Evolutionary conservation across 2,329 filamentous ascomycete species (phyloP).

Genomic region (Aspergillus hiratsukae): DNA sequence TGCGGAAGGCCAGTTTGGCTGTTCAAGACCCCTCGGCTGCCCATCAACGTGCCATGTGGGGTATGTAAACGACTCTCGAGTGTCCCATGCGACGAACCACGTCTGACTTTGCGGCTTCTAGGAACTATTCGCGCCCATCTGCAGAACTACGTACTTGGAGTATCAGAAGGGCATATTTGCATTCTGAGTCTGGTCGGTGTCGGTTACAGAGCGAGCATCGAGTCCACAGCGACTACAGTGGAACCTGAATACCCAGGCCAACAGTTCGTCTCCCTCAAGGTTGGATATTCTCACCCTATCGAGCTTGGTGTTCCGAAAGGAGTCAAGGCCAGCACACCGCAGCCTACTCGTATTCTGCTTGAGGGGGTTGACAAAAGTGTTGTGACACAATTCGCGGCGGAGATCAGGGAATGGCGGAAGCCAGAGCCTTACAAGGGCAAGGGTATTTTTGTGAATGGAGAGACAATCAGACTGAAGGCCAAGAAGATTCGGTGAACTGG

Average conservation of each 20-base stretch:
- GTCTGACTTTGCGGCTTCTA: constrained; percentile 37
- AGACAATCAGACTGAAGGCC: constrained; percentile 96
- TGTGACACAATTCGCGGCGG: constrained; percentile 85
- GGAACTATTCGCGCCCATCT: constrained; percentile 88
- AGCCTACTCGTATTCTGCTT: constrained; percentile 84
- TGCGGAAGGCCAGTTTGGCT: constrained; percentile 61
- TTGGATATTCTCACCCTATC: constrained; percentile 93
- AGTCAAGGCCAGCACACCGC: constrained; percentile 79
- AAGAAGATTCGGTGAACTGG: constrained; percentile 83
- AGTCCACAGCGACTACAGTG: constrained; percentile 66
- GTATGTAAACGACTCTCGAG: constrained; percentile 47
- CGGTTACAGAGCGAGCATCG: constrained; percentile 86
- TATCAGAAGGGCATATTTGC: constrained; percentile 92
- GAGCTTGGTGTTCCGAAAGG: constrained; percentile 80
- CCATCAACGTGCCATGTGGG: constrained; percentile 94
- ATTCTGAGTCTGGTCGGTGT: constrained; percentile 92
- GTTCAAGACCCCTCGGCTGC: constrained; percentile 65
- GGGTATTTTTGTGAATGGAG: constrained; percentile 95
- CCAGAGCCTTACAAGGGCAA: constrained; percentile 99
- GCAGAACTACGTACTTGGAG: constrained; percentile 84
- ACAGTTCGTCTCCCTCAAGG: constrained; percentile 86
- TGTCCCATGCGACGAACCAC: background rate
- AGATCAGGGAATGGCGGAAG: constrained; percentile 79
- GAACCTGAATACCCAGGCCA: constrained; percentile 69
- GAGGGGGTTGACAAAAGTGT: constrained; percentile 83